Conservation (phyloP, 2,329 filamentous ascomycete species). For the Torrubiellomyces zombiae region DNA sequence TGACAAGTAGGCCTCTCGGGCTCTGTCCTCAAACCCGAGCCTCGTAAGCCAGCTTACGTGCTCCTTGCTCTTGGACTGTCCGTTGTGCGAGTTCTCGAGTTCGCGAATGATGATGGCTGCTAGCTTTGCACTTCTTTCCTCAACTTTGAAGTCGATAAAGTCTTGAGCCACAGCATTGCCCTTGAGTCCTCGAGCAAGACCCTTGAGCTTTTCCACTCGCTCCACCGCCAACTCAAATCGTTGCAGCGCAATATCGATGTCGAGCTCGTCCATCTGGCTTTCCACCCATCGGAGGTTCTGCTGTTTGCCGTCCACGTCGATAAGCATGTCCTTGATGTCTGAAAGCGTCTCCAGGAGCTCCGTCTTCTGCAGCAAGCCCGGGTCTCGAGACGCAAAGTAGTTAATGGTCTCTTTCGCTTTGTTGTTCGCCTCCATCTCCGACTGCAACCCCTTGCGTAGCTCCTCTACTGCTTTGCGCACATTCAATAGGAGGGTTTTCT, state of each 20-base stretch:
- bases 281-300: conserved; percentile 95
- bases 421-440: conserved; percentile 75
- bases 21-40: conserved; percentile 79
- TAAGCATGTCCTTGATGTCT: conserved; percentile 69
- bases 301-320: conserved; percentile 92
- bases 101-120: conserved; percentile 62
- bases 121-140: conserved; percentile 65
- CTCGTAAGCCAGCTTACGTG: conserved; percentile 74
- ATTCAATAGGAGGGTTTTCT: conserved; percentile 65
- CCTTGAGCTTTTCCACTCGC: conserved; percentile 70
- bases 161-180: conserved; percentile 79
- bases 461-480: conserved; percentile 90
- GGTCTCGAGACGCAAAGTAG: conserved; percentile 67
- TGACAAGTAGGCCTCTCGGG: conserved; percentile 70
- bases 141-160: conserved; percentile 81
- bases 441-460: conserved; percentile 67
- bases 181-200: conserved; percentile 62
- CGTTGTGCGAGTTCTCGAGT: conserved; percentile 61
- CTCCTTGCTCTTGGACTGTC: conserved; percentile 59
- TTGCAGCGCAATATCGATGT: conserved; percentile 89
- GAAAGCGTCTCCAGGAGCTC: conserved; percentile 66
- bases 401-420: conserved; percentile 73
- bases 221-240: conserved; percentile 71
- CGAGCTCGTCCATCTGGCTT: conserved; percentile 83
- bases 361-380: conserved; percentile 59